Percentiles rank a stretch among this genome's conserved stretches.
phyloP scores from a whole-genome alignment of 1,284 basidiomycete species.

The Boletus albobrunnescens region DNA sequence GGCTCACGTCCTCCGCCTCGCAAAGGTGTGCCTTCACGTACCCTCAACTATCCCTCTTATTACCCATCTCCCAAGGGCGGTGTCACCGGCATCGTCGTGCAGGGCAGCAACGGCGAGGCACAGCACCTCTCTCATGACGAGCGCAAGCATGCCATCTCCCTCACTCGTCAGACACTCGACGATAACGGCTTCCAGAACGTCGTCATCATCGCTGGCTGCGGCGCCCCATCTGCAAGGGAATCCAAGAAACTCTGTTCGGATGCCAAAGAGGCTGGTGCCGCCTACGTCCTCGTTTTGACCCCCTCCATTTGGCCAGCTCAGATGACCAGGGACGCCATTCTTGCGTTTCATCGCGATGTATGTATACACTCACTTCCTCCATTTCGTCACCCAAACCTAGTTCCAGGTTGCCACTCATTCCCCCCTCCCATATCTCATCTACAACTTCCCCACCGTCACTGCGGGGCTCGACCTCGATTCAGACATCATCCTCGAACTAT shows the following conservation, averaged over 20 bases:
- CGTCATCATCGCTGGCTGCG: conserved; percentile 82
- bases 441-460: conserved; percentile 84
- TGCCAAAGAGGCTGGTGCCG: conserved; percentile 78
- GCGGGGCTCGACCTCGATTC: conserved; percentile 86
- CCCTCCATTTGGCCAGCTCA: conserved; percentile 64
- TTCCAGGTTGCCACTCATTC: conserved; percentile 76
- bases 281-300: conserved; percentile 71
- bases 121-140: conserved; percentile 73
- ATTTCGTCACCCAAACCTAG: conserved; percentile 24
- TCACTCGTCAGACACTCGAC: conserved; percentile 74
- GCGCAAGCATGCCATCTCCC: conserved; percentile 58
- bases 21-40: conserved; percentile 40
- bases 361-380: conserved; percentile 7
- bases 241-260: conserved; percentile 77
- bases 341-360: conserved; percentile 63
- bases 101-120: conserved; percentile 77
- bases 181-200: conserved; percentile 64
- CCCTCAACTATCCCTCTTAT: not conserved
- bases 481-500: conserved; percentile 70
- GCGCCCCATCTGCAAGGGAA: conserved; percentile 76
- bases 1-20: conserved; percentile 64
- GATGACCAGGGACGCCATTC: conserved; percentile 59
- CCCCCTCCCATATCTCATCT: conserved; percentile 84
- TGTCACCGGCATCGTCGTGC: conserved; percentile 70
- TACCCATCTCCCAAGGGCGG: conserved; percentile 46